Evolutionary conservation across 805 yeast species (phyloP), one percentile per base, ranked within the genome.

Genomic region (Ogataea methylovora): DNA sequence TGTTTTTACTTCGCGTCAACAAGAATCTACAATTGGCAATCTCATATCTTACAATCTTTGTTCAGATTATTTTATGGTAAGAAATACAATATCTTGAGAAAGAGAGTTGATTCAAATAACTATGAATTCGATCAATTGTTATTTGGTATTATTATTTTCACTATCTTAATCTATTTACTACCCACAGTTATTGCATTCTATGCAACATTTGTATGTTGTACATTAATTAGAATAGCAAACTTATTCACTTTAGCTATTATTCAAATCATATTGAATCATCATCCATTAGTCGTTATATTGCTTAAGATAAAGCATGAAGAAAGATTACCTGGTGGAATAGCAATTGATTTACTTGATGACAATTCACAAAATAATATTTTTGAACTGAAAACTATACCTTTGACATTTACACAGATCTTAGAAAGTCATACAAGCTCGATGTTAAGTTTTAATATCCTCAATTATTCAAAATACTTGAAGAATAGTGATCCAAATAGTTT

Each of bases 171-270:
- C 0, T 84, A 87, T 45, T 61, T 94, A 23, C 56, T 87, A 32
- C 98, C 98, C 1, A 92, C 99, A 0, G 81, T 86, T 2, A 53
- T 79, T 44, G 92, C 92, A 11, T 92, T 88, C 52, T 92, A 92
- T 51, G 45, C 77, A 13, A 72, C 79, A 16, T 90, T 87, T 56
- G 81, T 84, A 5, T 40, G 68, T 0, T 62, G 79, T 4, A 64
- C 87, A 35, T 48, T 86, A 24, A 41, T 66, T 0, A 65, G 75
- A 4, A 58, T 84, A 27, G 36, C 63, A 3, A 33, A 67, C 2
- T 60, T 72, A 24, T 76, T 79, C 14, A 33, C 62, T 1, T 54
- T 81, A 16, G 92, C 85, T 43, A 62, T 79, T 27, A 32, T 65
- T 0, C 65, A 85, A 42, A 74, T 88, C 6, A 53, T 75, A 22